Evolutionary conservation across 2,329 filamentous ascomycete species (phyloP).

Genomic region (Rhynchosporium graminicola): DNA sequence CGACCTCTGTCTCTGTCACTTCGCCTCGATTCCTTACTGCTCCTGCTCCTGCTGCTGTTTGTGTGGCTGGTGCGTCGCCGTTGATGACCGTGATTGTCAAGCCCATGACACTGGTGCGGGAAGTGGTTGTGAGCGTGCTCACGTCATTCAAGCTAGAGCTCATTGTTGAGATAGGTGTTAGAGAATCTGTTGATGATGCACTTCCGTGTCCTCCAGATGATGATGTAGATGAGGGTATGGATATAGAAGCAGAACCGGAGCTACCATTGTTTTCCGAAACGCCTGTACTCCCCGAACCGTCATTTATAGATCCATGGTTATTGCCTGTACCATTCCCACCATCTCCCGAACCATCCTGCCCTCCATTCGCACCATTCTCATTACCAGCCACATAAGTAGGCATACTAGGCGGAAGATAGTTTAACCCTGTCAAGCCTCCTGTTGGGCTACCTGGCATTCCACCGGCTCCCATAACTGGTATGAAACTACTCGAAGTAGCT

Average conservation of each 20-base stretch:
- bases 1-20: slow-evolving; percentile 7
- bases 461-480: slow-evolving; percentile 1
- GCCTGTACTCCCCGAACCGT: neutral
- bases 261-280: neutral
- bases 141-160: neutral
- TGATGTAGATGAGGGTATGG: too few species aligned
- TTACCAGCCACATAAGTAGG: neutral
- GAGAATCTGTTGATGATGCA: neutral
- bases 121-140: neutral
- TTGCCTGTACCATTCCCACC: neutral
- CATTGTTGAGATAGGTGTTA: neutral
- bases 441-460: neutral
- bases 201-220: neutral
- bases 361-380: neutral
- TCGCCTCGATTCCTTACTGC: slow-evolving; percentile 7
- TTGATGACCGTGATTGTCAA: slow-evolving; percentile 13
- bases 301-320: neutral
- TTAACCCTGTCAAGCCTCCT: neutral
- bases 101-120: neutral
- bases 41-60: slow-evolving; percentile 10
- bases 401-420: slow-evolving; percentile 9
- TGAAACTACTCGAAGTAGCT: neutral
- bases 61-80: slow-evolving; percentile 3
- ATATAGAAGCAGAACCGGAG: neutral
- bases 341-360: slow-evolving; percentile 1